A percentile compares a stretch with the other conserved stretches of the same genome.
Evolutionary conservation across 768 basidiomycete species (phyloP).

Genomic region (Serendipita sp.): DNA sequence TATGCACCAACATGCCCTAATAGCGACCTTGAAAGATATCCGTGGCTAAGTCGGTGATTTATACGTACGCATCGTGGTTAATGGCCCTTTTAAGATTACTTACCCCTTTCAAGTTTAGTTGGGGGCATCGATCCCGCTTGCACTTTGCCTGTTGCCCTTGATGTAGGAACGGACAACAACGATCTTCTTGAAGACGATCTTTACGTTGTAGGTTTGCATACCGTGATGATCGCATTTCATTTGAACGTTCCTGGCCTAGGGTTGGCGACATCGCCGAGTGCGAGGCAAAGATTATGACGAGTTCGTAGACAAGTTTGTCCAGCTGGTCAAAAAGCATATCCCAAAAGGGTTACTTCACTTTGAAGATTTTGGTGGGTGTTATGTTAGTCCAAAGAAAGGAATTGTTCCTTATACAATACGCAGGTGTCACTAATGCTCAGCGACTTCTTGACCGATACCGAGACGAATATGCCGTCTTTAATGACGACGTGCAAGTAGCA

Average conservation of each 20-base stretch:
- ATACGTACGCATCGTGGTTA: constrained; percentile 32
- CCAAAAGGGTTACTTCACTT: constrained; percentile 60
- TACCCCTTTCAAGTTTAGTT: constrained; percentile 30
- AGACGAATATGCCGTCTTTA: constrained; percentile 54
- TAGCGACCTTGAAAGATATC: constrained; percentile 34
- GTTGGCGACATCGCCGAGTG: constrained; percentile 55
- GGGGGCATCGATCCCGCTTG: constrained; percentile 50
- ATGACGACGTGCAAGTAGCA: constrained; percentile 61
- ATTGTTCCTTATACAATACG: constrained; percentile 38
- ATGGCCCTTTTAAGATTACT: neutral
- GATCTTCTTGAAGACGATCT: constrained; percentile 43
- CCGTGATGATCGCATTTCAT: neutral
- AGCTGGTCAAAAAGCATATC: constrained; percentile 56
- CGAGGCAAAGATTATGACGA: constrained; percentile 58
- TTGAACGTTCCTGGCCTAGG: constrained; percentile 26
- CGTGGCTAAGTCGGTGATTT: constrained; percentile 63
- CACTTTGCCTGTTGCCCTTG: constrained; percentile 44
- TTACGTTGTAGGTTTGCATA: constrained; percentile 37
- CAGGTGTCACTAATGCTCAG: constrained; percentile 55
- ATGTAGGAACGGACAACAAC: constrained; percentile 66
- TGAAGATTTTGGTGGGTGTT: constrained; percentile 50
- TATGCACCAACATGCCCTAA: neutral
- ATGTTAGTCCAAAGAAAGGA: constrained; percentile 2
- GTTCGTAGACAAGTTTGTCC: constrained; percentile 71
- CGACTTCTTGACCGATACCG: constrained; percentile 46